Conservation (phyloP, 108 stramenopile genomes). For the Nannochloropsis salina region DNA sequence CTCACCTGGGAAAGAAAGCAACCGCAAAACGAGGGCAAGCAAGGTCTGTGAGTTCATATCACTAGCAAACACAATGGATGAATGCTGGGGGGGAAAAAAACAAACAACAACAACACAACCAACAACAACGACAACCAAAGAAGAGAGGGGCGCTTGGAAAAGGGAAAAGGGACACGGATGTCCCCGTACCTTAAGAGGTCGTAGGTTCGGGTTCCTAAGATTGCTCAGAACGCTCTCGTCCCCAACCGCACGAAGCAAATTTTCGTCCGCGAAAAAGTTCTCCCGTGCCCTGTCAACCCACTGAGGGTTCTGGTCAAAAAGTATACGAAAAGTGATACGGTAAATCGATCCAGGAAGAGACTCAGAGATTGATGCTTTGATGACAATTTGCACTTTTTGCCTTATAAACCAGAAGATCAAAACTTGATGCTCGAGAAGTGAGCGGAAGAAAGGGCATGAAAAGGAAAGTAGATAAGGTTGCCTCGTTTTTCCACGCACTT, state of each 20-base stretch:
- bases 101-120: too few relatives aligned
- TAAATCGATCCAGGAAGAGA: neutral
- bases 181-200: neutral
- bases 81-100: too few relatives aligned
- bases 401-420: too few relatives aligned
- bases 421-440: too few relatives aligned
- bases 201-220: neutral
- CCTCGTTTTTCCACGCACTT: neutral
- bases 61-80: too few relatives aligned
- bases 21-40: too few relatives aligned
- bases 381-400: too few relatives aligned
- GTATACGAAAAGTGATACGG: neutral
- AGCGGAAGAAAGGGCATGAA: too few relatives aligned
- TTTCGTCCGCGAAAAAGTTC: neutral
- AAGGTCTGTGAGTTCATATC: too few relatives aligned
- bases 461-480: neutral
- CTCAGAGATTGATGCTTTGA: neutral
- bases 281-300: neutral
- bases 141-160: neutral
- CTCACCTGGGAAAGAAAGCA: neutral
- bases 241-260: neutral
- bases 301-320: neutral
- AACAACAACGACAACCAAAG: too few relatives aligned
- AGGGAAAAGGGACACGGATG: neutral
- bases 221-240: neutral